Evolutionary conservation across 305 asterid genomes (phyloP), one percentile per base, ranked within the genome.

Genomic region (Fraxinus ornus): DNA sequence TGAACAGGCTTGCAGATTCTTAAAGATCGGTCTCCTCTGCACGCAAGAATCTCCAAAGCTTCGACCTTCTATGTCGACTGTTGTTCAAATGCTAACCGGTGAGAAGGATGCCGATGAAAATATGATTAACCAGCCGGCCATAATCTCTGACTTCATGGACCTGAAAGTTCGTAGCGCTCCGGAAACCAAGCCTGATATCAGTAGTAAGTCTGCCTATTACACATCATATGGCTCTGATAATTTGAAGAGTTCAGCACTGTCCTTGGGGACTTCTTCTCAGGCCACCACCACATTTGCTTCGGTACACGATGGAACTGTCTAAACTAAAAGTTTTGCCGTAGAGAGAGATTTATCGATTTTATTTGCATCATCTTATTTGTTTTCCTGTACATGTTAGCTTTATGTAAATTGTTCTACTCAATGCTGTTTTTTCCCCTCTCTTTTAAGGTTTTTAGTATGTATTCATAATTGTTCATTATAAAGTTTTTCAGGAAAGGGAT

Each of bases 131-230:
- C 35, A 87, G 74, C 94, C 94, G 0, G 94, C 90, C 39, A 79
- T 91, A 76, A 90, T 94, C 84, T 87, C 98, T 0, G 98, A 96
- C 75, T 93, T 96, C 91, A 90, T 93, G 98, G 99, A 94, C 88
- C 87, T 96, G 86, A 96, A 92, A 87, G 87, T 94, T 52, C 91
- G 86, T 83, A 83, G 71, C 68, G 79, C 72, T 17, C 89, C 95
- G 41, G 89, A 89, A 77, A 57, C 89, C 10, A 88, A 82, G 83
- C 79, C 86, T 1, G 88, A 71, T 8, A 57, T 33, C 2, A 79
- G 84, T 26, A 84, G 19, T 0, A 72, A 80, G 1, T 87, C 88
- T 73, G 86, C 87, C 22, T 80, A 84, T 76, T 88, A 82, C 85
- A 86, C 88, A 82, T 94, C 97, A 7, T 91, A 94, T 2, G 89